A percentile compares a stretch with the other conserved stretches of the same genome.
Conservation (phyloP, 768 basidiomycete genomes). For the Trametes villosa region DNA sequence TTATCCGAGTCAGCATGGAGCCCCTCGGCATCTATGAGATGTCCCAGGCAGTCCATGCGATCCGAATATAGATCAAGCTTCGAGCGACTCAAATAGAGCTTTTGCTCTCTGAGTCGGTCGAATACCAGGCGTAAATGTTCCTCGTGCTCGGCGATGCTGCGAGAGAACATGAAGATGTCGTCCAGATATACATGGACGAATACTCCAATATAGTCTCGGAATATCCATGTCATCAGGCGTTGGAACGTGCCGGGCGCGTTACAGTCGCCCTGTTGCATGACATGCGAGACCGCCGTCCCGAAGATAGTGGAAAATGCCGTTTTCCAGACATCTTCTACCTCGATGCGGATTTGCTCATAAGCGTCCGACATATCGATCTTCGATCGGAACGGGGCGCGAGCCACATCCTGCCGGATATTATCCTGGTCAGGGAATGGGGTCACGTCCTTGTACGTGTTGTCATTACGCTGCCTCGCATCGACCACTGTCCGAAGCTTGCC, state of each 20-base stretch:
- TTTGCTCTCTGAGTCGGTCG: slow-evolving; percentile 28
- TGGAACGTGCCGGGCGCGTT: neutral
- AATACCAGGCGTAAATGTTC: slow-evolving; percentile 39
- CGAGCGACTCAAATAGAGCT: slow-evolving; percentile 38
- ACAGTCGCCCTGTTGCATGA: neutral
- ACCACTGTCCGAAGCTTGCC: slow-evolving; percentile 39
- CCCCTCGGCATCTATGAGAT: slow-evolving; percentile 43
- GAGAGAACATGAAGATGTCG: slow-evolving; percentile 46
- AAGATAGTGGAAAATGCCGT: slow-evolving; percentile 20
- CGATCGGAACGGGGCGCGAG: too few species aligned
- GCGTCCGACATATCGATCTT: slow-evolving; percentile 46
- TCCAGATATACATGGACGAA: slow-evolving; percentile 51
- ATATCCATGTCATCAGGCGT: slow-evolving; percentile 48
- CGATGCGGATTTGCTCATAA: slow-evolving; percentile 46
- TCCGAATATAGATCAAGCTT: slow-evolving; percentile 41
- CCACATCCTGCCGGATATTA: too few species aligned
- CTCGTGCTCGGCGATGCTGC: slow-evolving; percentile 44
- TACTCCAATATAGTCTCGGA: slow-evolving; percentile 40
- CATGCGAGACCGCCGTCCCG: slow-evolving; percentile 18
- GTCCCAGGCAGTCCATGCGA: slow-evolving; percentile 43
- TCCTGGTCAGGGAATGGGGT: too few species aligned
- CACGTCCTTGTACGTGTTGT: slow-evolving; percentile 44
- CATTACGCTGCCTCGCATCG: slow-evolving; percentile 41
- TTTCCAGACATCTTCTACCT: slow-evolving; percentile 34
- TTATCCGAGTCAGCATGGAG: slow-evolving; percentile 44